Evolutionary conservation across 2,329 filamentous ascomycete species (phyloP), one percentile per base, ranked within the genome.

Genomic region (Beauveria pseudobassiana): DNA sequence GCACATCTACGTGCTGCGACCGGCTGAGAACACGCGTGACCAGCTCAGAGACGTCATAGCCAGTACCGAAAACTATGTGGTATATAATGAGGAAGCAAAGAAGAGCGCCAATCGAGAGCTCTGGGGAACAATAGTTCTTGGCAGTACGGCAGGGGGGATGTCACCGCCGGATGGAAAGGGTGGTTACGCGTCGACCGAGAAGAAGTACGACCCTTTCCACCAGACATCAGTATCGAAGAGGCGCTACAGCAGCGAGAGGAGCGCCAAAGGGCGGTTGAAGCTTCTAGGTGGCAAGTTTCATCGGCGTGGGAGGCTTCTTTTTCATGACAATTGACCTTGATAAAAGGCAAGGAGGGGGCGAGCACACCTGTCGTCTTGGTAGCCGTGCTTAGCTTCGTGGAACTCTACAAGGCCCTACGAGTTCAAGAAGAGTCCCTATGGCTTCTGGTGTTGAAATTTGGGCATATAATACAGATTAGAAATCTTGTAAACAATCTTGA

Each of bases 71-170:
- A 67, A 73, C 48, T 78, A 77, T 67, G 81, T 85, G 74, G 71
- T 85, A 5, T 85, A 86, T 69, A 75, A 76, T 3, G 63, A 68
- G 7, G 60, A 59, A 10, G 64, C 75, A 38, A 75, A 76, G 63
- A 68, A 67, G 43, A 83, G 80, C 64, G 73, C 74, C 5, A 70
- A 66, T 28, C 76, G 83, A 4, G 76, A 78, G 63, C 84, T 79
- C 78, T 86, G 83, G 83, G 83, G 83, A n/a, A 83, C 80, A 2
- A 66, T 86, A 28, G 77, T 85, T 5, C 66, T 85, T 45, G 81
- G 80, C 10, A 76, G 76, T 0, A 65, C 69, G 30, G 71, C 71
- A 5, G 70, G 74, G 22, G 74, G 22, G 67, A 74, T 56, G 63
- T 74, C 48, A 67, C 69, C 56, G 65, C 69, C 14, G 70, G 68